phyloP scores from a whole-genome alignment of 257 asterid genomes.

The Gardenia jasminoides region DNA sequence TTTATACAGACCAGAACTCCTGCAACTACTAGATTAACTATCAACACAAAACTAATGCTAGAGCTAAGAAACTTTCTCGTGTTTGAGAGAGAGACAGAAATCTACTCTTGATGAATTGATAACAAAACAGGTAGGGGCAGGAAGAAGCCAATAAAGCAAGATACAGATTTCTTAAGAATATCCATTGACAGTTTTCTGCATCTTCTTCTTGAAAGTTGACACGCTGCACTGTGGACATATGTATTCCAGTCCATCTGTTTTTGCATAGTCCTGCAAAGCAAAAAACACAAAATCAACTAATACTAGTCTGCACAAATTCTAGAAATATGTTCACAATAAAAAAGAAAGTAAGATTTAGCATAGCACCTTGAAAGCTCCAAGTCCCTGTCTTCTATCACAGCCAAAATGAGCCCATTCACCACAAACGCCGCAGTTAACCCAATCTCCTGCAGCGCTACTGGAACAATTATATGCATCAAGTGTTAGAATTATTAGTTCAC shows the following conservation, averaged over 20 bases:
- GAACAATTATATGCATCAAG: constrained; percentile 16
- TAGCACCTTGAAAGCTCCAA: constrained; percentile 92
- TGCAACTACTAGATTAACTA: constrained; percentile 6
- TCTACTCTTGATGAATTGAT: background rate
- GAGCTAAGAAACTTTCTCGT: constrained; percentile 3
- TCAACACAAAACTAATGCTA: constrained; percentile 19
- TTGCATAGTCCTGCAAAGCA: constrained; percentile 83
- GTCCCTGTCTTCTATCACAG: constrained; percentile 92
- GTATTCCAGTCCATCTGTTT: constrained; percentile 98
- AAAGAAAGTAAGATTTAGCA: constrained; percentile 11
- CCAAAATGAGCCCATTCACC: constrained; percentile 99
- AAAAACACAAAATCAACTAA: background rate
- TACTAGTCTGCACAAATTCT: background rate
- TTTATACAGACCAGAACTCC: background rate
- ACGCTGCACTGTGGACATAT: constrained; percentile 98
- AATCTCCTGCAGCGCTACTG: constrained; percentile 99
- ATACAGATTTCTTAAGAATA: constrained; percentile 42
- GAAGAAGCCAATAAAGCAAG: background rate
- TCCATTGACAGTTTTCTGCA: constrained; percentile 65
- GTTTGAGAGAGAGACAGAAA: background rate
- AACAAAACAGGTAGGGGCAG: constrained; percentile 4
- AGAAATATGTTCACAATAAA: background rate
- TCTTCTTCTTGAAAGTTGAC: constrained; percentile 77
- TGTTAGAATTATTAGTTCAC: constrained; percentile 29
- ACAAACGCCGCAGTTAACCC: constrained; percentile 98